Percentiles rank a stretch among this genome's conserved stretches.
Conservation (phyloP, 2,329 filamentous ascomycete genomes). For the Pseudogymnoascus sp. region DNA sequence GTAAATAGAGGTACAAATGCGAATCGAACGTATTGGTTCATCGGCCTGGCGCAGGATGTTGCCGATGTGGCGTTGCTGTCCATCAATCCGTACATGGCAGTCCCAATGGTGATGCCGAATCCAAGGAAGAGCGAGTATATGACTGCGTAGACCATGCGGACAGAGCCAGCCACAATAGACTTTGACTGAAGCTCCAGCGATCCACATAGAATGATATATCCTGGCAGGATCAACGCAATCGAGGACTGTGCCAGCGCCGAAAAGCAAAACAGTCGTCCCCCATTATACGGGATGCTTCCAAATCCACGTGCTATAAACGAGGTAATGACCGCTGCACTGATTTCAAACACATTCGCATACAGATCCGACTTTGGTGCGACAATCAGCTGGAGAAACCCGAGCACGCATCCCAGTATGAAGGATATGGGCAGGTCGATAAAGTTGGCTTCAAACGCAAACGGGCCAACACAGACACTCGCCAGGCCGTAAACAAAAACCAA, state of each 20-base stretch:
- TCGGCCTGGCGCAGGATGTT: conserved; percentile 39
- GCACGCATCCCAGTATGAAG: conserved; percentile 61
- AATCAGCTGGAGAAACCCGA: conserved; percentile 63
- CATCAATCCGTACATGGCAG: conserved; percentile 45
- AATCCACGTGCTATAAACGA: conserved; percentile 57
- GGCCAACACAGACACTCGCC: conserved; percentile 63
- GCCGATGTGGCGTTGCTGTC: conserved; percentile 40
- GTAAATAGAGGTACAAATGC: conserved; percentile 69
- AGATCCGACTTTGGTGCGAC: conserved; percentile 61
- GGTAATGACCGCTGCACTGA: conserved; percentile 52
- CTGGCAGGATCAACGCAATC: conserved; percentile 59
- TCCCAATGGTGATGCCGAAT: conserved; percentile 50
- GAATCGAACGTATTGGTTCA: conserved; percentile 51
- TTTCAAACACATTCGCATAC: conserved; percentile 59
- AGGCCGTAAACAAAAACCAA: conserved; percentile 61
- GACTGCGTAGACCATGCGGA: conserved; percentile 52
- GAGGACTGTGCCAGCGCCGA: conserved; percentile 57
- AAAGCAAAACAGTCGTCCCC: conserved; percentile 51
- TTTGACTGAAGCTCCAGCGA: conserved; percentile 49
- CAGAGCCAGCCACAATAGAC: conserved; percentile 47
- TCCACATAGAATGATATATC: conserved; percentile 53
- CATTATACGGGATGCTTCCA: conserved; percentile 43
- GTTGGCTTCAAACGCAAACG: conserved; percentile 67
- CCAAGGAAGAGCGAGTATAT: conserved; percentile 51
- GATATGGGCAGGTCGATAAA: conserved; percentile 65